Percentiles rank a stretch among this genome's conserved stretches.
phyloP scores from a whole-genome alignment of 225 moss, liverwort and hornwort genomes.

The Marchantia polymorpha region DNA sequence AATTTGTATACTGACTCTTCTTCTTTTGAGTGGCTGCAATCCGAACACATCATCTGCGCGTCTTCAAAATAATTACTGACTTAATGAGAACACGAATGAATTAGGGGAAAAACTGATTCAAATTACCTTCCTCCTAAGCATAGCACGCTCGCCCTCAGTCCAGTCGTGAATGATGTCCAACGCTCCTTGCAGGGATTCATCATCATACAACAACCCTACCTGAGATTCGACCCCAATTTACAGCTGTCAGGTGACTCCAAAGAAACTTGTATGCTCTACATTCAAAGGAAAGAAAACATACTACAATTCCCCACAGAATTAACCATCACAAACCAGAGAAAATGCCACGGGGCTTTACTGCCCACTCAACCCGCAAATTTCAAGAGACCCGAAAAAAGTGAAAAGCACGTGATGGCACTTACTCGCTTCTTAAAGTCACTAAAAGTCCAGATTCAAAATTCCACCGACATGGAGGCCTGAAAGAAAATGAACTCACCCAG shows the following conservation, averaged over 20 bases:
- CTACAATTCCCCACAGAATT: neutral
- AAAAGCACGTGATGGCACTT: neutral
- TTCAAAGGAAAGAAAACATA: neutral
- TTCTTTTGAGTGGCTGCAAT: no score
- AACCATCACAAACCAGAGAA: neutral
- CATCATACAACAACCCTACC: constrained; percentile 90
- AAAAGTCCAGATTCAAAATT: no score
- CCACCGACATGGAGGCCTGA: neutral
- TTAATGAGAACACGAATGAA: neutral
- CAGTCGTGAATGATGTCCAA: constrained; percentile 83
- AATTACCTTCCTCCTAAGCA: constrained; percentile 79
- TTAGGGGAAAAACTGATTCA: neutral
- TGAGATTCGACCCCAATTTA: constrained; percentile 21
- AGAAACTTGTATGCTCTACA: neutral
- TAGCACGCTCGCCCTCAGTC: constrained; percentile 90
- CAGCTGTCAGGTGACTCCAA: neutral
- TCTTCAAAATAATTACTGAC: no score
- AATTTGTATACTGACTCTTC: no score
- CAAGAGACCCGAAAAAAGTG: neutral
- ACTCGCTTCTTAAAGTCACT: neutral
- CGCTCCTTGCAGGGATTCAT: constrained; percentile 83
- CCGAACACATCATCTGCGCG: no score
- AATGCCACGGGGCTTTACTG: neutral
- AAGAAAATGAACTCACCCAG: constrained; percentile 56
- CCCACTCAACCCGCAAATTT: neutral